Base-by-base conservation (phyloP, 768 basidiomycete genomes). In the Stropharia rugosoannulata region DNA sequence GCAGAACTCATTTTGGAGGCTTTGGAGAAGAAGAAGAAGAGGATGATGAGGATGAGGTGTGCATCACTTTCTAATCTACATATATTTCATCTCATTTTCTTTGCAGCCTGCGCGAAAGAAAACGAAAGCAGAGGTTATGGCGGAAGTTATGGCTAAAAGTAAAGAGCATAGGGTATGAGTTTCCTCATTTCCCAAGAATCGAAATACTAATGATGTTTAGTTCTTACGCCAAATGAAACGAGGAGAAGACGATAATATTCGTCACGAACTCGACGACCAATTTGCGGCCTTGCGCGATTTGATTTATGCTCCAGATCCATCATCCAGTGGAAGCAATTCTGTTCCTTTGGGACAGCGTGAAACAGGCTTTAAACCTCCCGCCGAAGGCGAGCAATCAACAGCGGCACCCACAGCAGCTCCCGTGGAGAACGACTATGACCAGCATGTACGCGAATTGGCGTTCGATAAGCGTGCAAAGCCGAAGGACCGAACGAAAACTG, bases 131-230 rank as follows among this genome's bases (percentile, higher is more conserved):
- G 95, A 99, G 66, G 92, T 98, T 58, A 98, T 99, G 97, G 84
- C 90, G 0, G 97, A 99, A 69, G 90, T 99, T 35, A 93, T 99
- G 43, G 90, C 93, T 1, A 99, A 98, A 73, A 95, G 93, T 73
- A 99, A 99, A 72, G 85, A 87, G 48, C 86, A 98, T 75, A 98
- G 96, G 78, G 96, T 93, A 62, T 29, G 72, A 67, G 46, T 22
- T 18, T 48, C 16, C 9, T 19, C 53, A 16, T 18, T 72, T 37
- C 32, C 56, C 42, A 51, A 53, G 9, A 42, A 12, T 11, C 56
- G 0, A 4, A 7, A 39, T 46, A n/a, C 35, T 55, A 29, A 48
- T 40, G 32, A 15, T 44, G 9, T 22, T 38, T 55, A 98, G 96
- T 73, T 90, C 51, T 85, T 82, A 59, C 75, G 96, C n/a, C 95